These are phyloP conservation scores for Sutorius australiensis DNA, from an alignment of 768 basidiomycete genomes.

Conservation along the genomic window DNA sequence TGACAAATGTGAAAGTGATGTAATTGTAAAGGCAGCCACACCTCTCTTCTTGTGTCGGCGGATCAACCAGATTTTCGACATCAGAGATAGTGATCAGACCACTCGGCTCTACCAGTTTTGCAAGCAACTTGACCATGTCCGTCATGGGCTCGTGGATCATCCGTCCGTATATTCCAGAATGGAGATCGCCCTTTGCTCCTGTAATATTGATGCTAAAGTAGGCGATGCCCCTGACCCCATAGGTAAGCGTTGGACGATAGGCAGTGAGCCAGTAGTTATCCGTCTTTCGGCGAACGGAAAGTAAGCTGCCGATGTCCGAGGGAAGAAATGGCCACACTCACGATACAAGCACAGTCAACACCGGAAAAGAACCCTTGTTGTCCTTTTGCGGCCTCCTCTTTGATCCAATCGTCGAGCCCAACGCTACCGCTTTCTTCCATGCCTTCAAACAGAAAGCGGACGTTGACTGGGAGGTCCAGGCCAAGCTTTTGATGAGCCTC, in stretches of 20 bases:
- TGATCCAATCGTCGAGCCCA: conserved; percentile 44
- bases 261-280: neutral
- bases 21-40: neutral
- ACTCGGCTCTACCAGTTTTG: neutral
- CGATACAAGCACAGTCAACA: conserved; percentile 86
- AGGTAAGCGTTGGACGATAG: neutral
- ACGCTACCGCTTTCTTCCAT: neutral
- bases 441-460: neutral
- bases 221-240: neutral
- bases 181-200: neutral
- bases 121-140: neutral
- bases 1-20: neutral
- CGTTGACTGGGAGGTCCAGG: neutral
- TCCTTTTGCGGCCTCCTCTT: conserved; percentile 41
- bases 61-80: neutral
- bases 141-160: neutral
- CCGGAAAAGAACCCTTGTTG: conserved; percentile 62
- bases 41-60: neutral
- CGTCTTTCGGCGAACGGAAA: neutral
- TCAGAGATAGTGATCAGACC: conserved; percentile 61
- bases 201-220: neutral
- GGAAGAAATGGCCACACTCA: conserved; percentile 32
- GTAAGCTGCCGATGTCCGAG: neutral
- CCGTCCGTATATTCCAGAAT: neutral
- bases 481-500: neutral